Evolutionary conservation across 257 asterid genomes (phyloP).

Genomic region (Nicotiana undulata): DNA sequence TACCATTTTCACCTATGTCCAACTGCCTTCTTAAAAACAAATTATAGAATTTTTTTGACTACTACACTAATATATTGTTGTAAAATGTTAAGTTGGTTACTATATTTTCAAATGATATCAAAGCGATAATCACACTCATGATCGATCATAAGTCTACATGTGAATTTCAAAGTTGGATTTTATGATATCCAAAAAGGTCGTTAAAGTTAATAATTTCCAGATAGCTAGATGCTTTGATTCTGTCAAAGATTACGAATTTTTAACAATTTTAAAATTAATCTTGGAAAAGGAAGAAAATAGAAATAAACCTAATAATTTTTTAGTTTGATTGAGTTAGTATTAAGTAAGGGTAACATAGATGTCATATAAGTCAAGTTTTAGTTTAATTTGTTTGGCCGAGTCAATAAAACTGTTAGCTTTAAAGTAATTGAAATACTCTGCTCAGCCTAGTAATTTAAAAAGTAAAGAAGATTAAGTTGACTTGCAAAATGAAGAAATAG

Average conservation of each 20-base stretch:
- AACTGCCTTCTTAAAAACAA: no score
- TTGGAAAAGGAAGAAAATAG: neutral
- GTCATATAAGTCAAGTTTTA: neutral
- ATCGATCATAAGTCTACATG: neutral
- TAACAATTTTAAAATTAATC: no score
- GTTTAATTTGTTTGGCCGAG: neutral
- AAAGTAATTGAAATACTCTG: neutral
- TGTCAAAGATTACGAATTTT: no score
- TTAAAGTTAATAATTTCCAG: no score
- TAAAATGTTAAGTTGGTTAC: neutral
- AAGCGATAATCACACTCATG: neutral
- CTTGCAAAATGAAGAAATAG: neutral
- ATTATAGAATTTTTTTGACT: neutral
- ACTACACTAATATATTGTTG: neutral
- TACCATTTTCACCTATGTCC: no score
- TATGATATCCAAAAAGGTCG: no score
- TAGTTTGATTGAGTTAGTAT: neutral
- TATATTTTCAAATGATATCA: neutral
- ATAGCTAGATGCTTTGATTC: no score
- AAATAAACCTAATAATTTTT: neutral
- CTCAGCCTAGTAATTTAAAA: no score
- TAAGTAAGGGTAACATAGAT: neutral
- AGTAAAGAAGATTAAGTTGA: neutral
- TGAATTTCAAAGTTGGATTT: neutral
- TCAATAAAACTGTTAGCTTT: neutral